Conservation (phyloP, 768 basidiomycete species). For the Mycena filopes region DNA sequence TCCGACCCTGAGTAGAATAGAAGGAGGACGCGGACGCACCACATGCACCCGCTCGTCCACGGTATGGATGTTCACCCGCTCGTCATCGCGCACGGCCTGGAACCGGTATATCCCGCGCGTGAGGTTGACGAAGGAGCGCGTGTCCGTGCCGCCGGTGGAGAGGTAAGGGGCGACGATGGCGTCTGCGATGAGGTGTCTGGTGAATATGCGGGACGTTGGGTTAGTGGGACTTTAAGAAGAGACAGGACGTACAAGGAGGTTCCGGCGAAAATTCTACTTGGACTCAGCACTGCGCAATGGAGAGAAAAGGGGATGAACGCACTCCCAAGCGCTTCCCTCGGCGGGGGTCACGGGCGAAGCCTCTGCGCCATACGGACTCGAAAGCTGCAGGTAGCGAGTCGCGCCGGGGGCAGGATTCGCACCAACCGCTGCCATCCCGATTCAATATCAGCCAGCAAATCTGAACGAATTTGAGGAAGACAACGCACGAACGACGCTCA, state of each 20-base stretch:
- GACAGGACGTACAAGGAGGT: constrained; percentile 7
- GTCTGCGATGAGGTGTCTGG: constrained; percentile 20
- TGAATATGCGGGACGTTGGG: too few species aligned
- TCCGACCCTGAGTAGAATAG: too few species aligned
- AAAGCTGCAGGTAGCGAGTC: constrained; percentile 11
- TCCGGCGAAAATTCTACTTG: constrained; percentile 12
- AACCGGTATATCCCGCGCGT: constrained; percentile 20
- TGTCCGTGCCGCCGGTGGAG: constrained; percentile 22
- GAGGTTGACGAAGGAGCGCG: constrained; percentile 15
- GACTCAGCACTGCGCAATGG: background rate
- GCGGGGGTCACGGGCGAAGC: constrained; percentile 27
- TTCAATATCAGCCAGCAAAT: too few species aligned
- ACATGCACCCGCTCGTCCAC: constrained; percentile 32
- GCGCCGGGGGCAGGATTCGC: background rate
- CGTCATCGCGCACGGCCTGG: constrained; percentile 5
- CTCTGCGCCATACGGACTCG: constrained; percentile 12
- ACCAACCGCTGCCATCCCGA: constrained; percentile 8
- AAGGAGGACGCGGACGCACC: background rate
- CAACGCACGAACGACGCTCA: constrained; percentile 22
- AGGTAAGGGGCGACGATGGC: constrained; percentile 26
- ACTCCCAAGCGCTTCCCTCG: constrained; percentile 20
- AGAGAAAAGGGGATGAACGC: background rate
- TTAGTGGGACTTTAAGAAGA: background rate
- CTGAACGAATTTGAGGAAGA: too few species aligned
- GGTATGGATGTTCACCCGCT: constrained; percentile 8